These are phyloP conservation scores for Leonotis leonurus DNA, from an alignment of 257 asterid genomes.

Conservation along the genomic window DNA sequence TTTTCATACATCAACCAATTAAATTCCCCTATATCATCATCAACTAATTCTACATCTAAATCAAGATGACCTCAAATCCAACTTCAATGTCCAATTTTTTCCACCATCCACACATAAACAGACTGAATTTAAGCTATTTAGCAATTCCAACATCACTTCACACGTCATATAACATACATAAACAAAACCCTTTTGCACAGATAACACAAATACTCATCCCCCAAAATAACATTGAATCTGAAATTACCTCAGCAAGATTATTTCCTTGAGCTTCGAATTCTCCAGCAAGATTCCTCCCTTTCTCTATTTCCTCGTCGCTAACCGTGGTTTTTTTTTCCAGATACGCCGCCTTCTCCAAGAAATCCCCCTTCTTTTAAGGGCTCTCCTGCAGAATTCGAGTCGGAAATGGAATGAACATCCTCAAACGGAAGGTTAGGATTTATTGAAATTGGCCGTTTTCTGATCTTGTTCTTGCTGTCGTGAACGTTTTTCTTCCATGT, in stretches of 20 bases:
- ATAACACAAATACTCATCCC: neutral
- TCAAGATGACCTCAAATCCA: neutral
- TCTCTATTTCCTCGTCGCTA: slow-evolving; percentile 27
- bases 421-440: slow-evolving; percentile 67
- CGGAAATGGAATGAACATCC: slow-evolving; percentile 17
- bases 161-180: neutral
- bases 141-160: slow-evolving; percentile 2
- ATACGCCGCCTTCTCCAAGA: slow-evolving; percentile 10
- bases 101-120: neutral
- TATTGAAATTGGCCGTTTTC: slow-evolving; percentile 39
- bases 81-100: neutral
- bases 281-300: slow-evolving; percentile 31
- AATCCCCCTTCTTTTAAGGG: slow-evolving; percentile 1
- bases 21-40: neutral
- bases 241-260: slow-evolving; percentile 68
- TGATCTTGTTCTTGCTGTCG: slow-evolving; percentile 35
- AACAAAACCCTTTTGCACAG: neutral
- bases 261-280: slow-evolving; percentile 65
- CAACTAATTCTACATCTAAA: neutral
- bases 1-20: neutral
- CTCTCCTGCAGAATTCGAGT: slow-evolving; percentile 10
- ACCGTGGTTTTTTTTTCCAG: neutral
- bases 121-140: slow-evolving; percentile 15
- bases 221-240: neutral
- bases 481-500: slow-evolving; percentile 57